Base-by-base conservation (phyloP, 176 grass and related monocot species). In the Phoenix roebelenii region DNA sequence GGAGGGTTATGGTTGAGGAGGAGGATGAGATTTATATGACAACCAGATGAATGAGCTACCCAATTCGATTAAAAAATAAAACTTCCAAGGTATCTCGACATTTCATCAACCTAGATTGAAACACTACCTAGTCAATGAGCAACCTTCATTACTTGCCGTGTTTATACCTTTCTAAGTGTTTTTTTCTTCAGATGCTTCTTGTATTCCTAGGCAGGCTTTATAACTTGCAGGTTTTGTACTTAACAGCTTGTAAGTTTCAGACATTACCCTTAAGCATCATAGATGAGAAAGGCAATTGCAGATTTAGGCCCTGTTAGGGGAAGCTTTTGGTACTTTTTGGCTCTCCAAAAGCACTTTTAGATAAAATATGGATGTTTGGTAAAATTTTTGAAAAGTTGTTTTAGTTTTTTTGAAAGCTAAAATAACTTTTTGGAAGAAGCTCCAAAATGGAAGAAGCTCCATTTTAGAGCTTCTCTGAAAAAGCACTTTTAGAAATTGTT, bases 61-160 rank as follows among this genome's bases (percentile, higher is more conserved):
- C 7, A 29, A 76, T 5, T 83, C 54, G 2, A 65, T 85, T 49
- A 15, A 53, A 0, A 72, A 67, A 57, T 90, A 17, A 86, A 82
- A 73, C 60, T 77, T 54, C 58, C 80, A 24, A 79, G 79, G 72
- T 90, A 73, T 62, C 63, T 83, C 28, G 79, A 90, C 69, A 29
- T 86, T 17, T 82, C 79, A 32, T 77, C 72, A 57, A 76, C 79
- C 32, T 60, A 5, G 54, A 51, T 86, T 15, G 35, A 17, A 64
- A 80, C 50, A 29, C 51, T 86, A 25, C 75, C 87, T 4, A 83
- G 61, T 83, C 76, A 18, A 64, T 91, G 15, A 50, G 51, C 50
- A 49, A 22, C 35, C 73, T 91, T 61, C 69, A 78, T 22, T 83
- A 83, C 49, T 61, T 91, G 30, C 76, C 80, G 15, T 75, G 72